A percentile compares a stretch with the other conserved stretches of the same genome.
These are phyloP conservation scores for Talinum fruticosum DNA, from an alignment of 148 eudicot species.

Conservation along the genomic window DNA sequence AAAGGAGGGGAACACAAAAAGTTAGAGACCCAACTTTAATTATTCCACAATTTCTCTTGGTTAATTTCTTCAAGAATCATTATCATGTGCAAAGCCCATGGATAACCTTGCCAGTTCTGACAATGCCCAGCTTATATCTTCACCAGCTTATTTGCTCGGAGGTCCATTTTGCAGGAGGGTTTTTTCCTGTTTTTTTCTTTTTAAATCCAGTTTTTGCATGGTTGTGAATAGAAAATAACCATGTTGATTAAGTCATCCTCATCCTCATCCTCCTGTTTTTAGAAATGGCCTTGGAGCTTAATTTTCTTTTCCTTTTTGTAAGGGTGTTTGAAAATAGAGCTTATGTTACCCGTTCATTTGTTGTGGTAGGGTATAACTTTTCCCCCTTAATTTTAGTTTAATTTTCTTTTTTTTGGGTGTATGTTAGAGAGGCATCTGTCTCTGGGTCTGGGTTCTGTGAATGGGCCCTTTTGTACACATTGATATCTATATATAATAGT, in stretches of 20 bases:
- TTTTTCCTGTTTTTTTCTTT: constrained; percentile 13
- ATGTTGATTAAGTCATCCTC: constrained; percentile 35
- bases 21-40: background rate
- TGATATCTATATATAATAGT: no score
- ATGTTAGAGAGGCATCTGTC: background rate
- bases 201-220: constrained; percentile 32
- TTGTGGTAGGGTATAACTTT: background rate
- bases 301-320: background rate
- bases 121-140: background rate
- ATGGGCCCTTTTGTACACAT: background rate
- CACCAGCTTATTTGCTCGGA: constrained; percentile 35
- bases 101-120: background rate
- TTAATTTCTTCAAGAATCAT: background rate
- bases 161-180: constrained; percentile 53
- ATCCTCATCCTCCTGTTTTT: constrained; percentile 36
- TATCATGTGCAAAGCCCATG: background rate
- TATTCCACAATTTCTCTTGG: background rate
- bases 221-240: constrained; percentile 25
- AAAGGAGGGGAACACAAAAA: background rate
- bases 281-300: constrained; percentile 35
- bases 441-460: background rate
- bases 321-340: no score
- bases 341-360: no score
- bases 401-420: background rate
- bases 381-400: background rate